Percentiles rank a stretch among this genome's conserved stretches.
These are phyloP conservation scores for Dalbergia cochinchinensis DNA, from an alignment of 306 rosid species.

Conservation along the genomic window DNA sequence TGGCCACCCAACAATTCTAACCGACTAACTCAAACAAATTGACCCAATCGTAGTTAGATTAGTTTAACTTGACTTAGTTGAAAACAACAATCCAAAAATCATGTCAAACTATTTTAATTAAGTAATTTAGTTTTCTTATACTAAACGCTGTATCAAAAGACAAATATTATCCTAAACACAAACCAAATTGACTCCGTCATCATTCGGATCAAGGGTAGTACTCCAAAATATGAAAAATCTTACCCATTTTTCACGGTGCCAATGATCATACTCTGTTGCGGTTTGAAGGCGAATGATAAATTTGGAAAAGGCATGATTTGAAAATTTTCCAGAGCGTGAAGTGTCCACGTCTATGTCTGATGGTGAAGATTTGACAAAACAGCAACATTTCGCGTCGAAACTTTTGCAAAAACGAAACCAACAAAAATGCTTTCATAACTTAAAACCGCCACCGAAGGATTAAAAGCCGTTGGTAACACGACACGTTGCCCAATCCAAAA, in stretches of 20 bases:
- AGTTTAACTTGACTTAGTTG: neutral
- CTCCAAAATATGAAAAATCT: neutral
- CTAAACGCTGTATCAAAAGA: no score
- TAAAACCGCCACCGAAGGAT: slow-evolving; percentile 24
- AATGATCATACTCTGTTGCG: no score
- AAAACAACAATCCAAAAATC: no score
- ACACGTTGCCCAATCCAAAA: slow-evolving; percentile 36
- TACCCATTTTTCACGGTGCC: neutral
- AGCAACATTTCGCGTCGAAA: neutral
- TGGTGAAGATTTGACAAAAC: slow-evolving; percentile 6
- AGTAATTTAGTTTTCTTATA: neutral
- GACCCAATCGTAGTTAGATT: neutral
- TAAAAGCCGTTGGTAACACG: slow-evolving; percentile 5
- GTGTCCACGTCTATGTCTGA: slow-evolving; percentile 29
- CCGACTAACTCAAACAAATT: no score
- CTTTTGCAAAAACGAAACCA: slow-evolving; percentile 18
- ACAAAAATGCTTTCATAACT: neutral
- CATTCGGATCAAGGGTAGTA: no score
- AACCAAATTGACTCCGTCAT: no score
- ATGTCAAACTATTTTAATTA: neutral
- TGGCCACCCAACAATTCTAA: no score
- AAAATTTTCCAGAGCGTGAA: slow-evolving; percentile 11
- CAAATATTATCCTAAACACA: no score
- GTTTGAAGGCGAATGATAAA: neutral
- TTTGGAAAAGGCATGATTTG: neutral